These are phyloP conservation scores for Pyrenophora teres DNA, from an alignment of 2,329 filamentous ascomycete genomes.

Conservation along the genomic window DNA sequence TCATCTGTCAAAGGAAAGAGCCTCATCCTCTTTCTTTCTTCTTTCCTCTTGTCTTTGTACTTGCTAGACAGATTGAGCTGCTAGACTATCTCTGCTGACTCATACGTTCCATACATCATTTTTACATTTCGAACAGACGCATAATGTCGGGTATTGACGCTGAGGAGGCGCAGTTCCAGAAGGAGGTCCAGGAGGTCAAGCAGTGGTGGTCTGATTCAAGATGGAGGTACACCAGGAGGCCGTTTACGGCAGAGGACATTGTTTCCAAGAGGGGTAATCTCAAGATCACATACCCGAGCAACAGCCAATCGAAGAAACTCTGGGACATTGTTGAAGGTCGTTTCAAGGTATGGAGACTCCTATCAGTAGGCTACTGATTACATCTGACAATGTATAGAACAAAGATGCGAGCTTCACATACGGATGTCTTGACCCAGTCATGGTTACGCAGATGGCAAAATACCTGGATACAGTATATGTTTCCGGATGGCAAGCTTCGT, in stretches of 20 bases:
- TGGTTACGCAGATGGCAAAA: conserved; percentile 99
- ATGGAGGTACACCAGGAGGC: conserved; percentile 90
- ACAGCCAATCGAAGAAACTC: conserved; percentile 87
- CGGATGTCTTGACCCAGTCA: conserved; percentile 95
- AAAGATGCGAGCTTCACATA: conserved; percentile 92
- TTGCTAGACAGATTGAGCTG: not conserved
- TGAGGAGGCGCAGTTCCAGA: conserved; percentile 74
- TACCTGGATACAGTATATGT: conserved; percentile 99
- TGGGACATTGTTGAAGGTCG: conserved; percentile 87
- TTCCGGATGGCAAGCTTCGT: conserved; percentile 98
- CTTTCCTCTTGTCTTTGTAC: not conserved
- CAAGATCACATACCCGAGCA: conserved; percentile 90
- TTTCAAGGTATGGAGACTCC: conserved; percentile 67
- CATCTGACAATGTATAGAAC: conserved; percentile 59
- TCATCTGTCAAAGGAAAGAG: conserved; percentile 12
- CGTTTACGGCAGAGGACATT: conserved; percentile 96
- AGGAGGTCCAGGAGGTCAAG: conserved; percentile 87
- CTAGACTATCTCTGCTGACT: not conserved
- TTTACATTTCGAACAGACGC: not conserved
- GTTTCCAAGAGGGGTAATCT: conserved; percentile 92
- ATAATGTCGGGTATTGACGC: conserved; percentile 56
- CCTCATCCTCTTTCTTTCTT: not conserved
- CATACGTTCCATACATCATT: not conserved
- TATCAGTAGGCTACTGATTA: not conserved
- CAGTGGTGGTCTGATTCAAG: conserved; percentile 91